A percentile compares a stretch with the other conserved stretches of the same genome.
Evolutionary conservation across 129 eudicot genomes (phyloP).

Genomic region (Ambrosia trifida): DNA sequence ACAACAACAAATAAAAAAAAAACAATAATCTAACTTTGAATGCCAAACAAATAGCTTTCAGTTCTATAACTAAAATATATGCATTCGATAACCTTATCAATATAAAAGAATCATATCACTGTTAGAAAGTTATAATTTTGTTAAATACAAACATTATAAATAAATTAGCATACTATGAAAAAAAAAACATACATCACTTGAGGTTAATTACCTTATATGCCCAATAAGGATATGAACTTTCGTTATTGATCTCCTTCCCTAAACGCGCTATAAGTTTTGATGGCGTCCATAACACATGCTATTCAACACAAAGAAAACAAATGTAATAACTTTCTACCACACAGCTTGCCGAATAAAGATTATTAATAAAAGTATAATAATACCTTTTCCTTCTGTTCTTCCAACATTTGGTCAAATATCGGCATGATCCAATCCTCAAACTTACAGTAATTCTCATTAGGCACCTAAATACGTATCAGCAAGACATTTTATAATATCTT

Average conservation of each 20-base stretch:
- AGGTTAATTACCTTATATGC: slow-evolving; percentile 94
- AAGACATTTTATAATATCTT: slow-evolving; percentile 95
- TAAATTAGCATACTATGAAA: too few species aligned
- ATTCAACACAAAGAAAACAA: slow-evolving; percentile 15
- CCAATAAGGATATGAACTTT: slow-evolving; percentile 90
- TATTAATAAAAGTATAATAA: neutral
- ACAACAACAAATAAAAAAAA: slow-evolving; percentile 20
- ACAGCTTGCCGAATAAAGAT: neutral
- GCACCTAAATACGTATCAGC: slow-evolving; percentile 94
- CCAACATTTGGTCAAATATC: slow-evolving; percentile 69
- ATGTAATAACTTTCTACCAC: neutral
- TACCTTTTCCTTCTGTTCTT: slow-evolving; percentile 95
- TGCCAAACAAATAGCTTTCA: neutral
- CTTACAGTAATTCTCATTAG: slow-evolving; percentile 92
- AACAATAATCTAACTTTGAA: neutral
- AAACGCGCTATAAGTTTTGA: slow-evolving; percentile 89
- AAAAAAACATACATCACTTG: too few species aligned
- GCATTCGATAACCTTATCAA: too few species aligned
- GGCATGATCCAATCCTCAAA: slow-evolving; percentile 97
- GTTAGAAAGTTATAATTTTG: too few species aligned
- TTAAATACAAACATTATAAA: too few species aligned
- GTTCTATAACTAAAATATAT: neutral
- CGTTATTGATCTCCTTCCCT: slow-evolving; percentile 88
- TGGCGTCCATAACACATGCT: slow-evolving; percentile 89
- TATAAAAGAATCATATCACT: too few species aligned